Evolutionary conservation across 2,329 filamentous ascomycete genomes (phyloP), one percentile per base, ranked within the genome.

Genomic region (Neophaeococcomyces aloes): DNA sequence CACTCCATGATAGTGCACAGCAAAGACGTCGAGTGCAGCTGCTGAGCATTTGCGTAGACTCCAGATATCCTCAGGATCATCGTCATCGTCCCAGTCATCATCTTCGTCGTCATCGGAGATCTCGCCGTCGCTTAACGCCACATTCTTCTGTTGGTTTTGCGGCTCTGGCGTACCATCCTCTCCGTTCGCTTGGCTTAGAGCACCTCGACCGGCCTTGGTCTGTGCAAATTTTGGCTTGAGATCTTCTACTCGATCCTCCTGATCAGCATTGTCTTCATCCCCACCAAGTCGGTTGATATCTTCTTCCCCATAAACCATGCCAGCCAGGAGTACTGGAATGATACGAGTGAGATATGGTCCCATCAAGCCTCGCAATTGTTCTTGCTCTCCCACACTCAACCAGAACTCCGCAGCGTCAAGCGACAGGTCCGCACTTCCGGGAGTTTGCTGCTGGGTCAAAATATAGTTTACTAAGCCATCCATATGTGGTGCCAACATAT

Each of bases 341-440:
- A 96, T 89, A 61, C 84, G 85, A 52, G 75, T 65, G 44, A 96
- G 76, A 59, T 85, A 85, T 0, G 87, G 87, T 7, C 75, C 79
- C 35, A 98, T 70, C 1, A 78, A 75, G 53, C 79, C 74, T 68
- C 86, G 86, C 42, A 96, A 68, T 47, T 82, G 76, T 32, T 84
- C 76, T 59, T 94, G 86, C 61, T 95, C 91, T 48, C 87, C 88
- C 15, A 94, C 81, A 30, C 86, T 86, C 34, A 98, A 76, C 87
- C 93, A 98, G 60, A 98, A 98, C 62, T 98, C 91, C 4, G 91
- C 87, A 7, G 91, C 91, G 61, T 98, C 91, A 52, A 93, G 80
- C 29, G 89, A 87, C 46, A 98, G 71, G 32, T 96, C 87, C 44
- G 88, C 81, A 52, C 96, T 88, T 19, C 88, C 80, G 18, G 67